Base-by-base conservation (phyloP, 208 protist species). In the Borovskyia barvae region DNA sequence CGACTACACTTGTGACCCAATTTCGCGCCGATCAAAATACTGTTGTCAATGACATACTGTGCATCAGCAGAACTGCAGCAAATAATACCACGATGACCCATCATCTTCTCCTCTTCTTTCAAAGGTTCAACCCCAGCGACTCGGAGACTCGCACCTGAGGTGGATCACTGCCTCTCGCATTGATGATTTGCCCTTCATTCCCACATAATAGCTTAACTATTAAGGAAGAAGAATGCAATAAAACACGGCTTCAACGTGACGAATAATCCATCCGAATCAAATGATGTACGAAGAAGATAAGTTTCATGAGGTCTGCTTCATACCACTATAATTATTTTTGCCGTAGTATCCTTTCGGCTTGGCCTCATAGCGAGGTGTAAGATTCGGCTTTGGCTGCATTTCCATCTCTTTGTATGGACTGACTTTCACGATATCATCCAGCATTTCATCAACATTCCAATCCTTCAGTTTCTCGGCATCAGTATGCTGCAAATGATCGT, bases 361-460 rank as follows among this genome's bases (percentile, higher is more conserved):
- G 20, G 72, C 85, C 58, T 94, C 88, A 56, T 92, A 94, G 15
- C 88, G 70, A 28, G 88, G 88, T 20, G 80, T 66, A 25, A 94
- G 76, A 57, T 88, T 89, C 17, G 68, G 54, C 19, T 39, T 43
- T 14, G 87, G 87, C n/a, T 85, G 72, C 73, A 94, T 91, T 5
- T 58, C 69, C 88, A 94, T 94, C 52, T 94, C 88, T 58, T 88
- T 90, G 67, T 90, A 94, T 11, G 88, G 88, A 41, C 82, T 94
- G 17, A 24, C 62, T 12, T 42, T 37, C 5, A 76, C 8, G 35
- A 74, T 66, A 4, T 84, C 75, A 3, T 72, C 60, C 11, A 73
- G 83, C 36, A 94, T 89, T 50, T 94, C 88, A 54, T 92, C 85
- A 9, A 92, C 75, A 40, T 85, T 94, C 85, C 88, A 94, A 55